Evolutionary conservation across 352 stramenopile species (phyloP).

Genomic region (Globisporangium parvum): DNA sequence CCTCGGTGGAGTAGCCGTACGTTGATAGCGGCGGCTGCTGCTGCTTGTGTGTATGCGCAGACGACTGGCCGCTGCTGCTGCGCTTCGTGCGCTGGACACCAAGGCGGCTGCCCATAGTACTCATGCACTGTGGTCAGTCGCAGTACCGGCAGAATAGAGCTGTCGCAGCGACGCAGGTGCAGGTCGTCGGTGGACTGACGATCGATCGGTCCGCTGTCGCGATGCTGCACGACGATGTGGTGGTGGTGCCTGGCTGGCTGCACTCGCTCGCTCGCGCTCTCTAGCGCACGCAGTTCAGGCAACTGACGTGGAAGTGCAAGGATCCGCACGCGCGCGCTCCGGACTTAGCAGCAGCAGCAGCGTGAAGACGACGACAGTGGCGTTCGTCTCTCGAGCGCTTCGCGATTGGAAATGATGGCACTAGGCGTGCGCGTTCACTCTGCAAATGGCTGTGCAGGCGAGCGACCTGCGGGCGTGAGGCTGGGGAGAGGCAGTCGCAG

Average conservation of each 20-base stretch:
- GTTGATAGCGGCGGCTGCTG: no score
- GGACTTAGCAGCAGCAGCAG: no score
- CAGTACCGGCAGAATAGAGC: background rate
- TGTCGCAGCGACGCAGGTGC: background rate
- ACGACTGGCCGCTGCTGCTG: background rate
- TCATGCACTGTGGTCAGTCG: background rate
- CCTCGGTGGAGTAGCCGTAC: background rate
- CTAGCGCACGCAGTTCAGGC: no score
- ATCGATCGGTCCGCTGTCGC: background rate
- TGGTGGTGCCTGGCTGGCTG: background rate
- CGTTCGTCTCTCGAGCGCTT: no score
- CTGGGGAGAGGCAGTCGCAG: background rate
- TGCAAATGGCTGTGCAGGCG: no score
- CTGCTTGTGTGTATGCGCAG: background rate
- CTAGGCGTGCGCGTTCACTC: background rate
- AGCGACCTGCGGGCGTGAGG: background rate
- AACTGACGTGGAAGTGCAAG: no score
- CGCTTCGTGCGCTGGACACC: background rate
- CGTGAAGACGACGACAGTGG: no score
- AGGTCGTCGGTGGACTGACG: background rate
- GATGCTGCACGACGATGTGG: background rate
- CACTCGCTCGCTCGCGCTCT: no score
- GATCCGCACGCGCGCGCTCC: no score
- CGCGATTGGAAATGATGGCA: no score
- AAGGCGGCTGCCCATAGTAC: slow-evolving; percentile 2